phyloP scores from a whole-genome alignment of 345 rosid species.

The Noccaea caerulescens region DNA sequence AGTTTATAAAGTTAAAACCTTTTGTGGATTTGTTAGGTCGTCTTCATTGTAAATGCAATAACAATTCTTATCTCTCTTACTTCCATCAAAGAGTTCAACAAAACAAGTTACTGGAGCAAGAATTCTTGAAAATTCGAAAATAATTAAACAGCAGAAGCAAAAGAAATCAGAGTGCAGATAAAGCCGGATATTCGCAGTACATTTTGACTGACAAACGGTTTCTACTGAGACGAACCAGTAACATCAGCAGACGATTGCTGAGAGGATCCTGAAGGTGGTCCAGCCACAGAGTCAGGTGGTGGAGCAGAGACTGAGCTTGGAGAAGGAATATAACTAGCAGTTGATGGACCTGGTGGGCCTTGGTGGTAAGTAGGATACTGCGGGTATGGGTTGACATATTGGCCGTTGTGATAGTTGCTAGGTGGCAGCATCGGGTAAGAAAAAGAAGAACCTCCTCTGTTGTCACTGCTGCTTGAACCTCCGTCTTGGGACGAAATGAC shows the following conservation, averaged over 20 bases:
- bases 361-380: constrained; percentile 62
- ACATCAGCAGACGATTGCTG: constrained; percentile 15
- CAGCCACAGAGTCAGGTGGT: constrained; percentile 19
- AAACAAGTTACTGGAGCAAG: background rate
- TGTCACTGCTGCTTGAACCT: constrained; percentile 53
- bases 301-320: constrained; percentile 32
- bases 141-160: constrained; percentile 1
- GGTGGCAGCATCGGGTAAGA: constrained; percentile 52
- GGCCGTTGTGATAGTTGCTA: constrained; percentile 46
- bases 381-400: constrained; percentile 71
- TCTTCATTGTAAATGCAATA: background rate
- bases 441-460: constrained; percentile 54
- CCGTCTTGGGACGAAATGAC: constrained; percentile 68
- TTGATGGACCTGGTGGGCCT: constrained; percentile 23
- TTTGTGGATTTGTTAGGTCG: background rate
- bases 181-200: background rate
- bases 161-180: background rate
- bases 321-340: background rate
- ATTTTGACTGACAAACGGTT: background rate
- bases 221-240: constrained; percentile 12
- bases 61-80: background rate
- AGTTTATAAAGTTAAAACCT: background rate
- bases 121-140: constrained; percentile 1
- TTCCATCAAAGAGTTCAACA: background rate
- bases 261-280: constrained; percentile 29